These are phyloP conservation scores for Neofusicoccum sp. DNA, from an alignment of 2,329 filamentous ascomycete genomes.

Conservation along the genomic window DNA sequence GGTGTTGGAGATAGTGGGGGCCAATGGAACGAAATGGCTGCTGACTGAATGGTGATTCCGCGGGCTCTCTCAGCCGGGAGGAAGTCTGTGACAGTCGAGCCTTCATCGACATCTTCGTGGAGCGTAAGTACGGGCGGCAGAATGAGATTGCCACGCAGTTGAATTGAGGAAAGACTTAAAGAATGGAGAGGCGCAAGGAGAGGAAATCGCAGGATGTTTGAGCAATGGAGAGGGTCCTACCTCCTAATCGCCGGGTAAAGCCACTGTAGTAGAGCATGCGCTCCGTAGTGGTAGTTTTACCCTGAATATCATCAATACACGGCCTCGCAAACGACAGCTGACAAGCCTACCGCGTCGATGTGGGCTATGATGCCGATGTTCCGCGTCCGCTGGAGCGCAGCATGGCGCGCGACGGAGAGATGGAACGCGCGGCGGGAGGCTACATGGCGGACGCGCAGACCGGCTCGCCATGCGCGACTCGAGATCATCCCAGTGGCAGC, in stretches of 20 bases:
- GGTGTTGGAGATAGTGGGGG: conserved; percentile 56
- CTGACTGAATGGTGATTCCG: conserved; percentile 97
- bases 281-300: conserved; percentile 98
- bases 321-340: neutral
- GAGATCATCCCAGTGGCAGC: neutral
- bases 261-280: conserved; percentile 98
- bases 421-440: neutral
- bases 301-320: conserved; percentile 46
- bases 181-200: neutral
- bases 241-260: conserved; percentile 80
- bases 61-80: conserved; percentile 87
- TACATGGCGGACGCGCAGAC: conserved; percentile 10
- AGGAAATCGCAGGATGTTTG: neutral
- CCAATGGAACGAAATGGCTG: conserved; percentile 94
- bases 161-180: neutral
- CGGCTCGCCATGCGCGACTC: conserved; percentile 14
- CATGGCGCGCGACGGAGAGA: neutral
- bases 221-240: conserved; percentile 38
- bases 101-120: conserved; percentile 79
- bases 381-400: conserved; percentile 65
- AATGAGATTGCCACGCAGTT: neutral
- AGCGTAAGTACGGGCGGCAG: neutral
- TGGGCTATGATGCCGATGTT: conserved; percentile 99
- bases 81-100: conserved; percentile 96
- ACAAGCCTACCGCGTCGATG: conserved; percentile 76